Base-by-base conservation (phyloP, 345 rosid species). In the Eucalyptus urophylla region DNA sequence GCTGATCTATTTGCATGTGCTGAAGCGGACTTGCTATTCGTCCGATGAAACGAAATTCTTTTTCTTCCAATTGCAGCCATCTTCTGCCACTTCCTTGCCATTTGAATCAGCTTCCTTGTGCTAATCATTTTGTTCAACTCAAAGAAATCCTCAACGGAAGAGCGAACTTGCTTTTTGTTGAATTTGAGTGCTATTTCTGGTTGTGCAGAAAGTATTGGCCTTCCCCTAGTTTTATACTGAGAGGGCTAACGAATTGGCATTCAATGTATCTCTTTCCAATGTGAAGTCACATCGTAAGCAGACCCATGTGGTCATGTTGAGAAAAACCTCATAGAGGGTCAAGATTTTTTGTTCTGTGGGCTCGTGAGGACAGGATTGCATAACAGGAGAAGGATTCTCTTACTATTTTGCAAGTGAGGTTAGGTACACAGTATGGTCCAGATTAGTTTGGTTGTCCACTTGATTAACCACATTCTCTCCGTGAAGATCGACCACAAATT, bases 71-170 rank as follows among this genome's bases (percentile, higher is more conserved):
- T 43, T 44, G 90, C 89, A 12, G 89, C 89, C 40, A 87, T 31
- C 88, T 37, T 86, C 88, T 85, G 91, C 93, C 92, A 92, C 86
- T 50, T 87, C 53, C 87, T 87, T 11, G 90, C 88, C 50, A 90
- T 25, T 65, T 88, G 69, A 29, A 87, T 51, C 16, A 89, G 47
- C 86, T 87, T 90, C 86, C 87, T 90, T 72, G 90, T 25, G 90
- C 60, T 88, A 22, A 87, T 62, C 89, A 91, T 90, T 86, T 21
- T 91, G 45, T 47, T 8, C 40, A 27, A 72, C 83, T 19, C 83
- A 7, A 37, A 19, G 45, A 19, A 72, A 72, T 37, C 22, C 83
- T 72, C 45, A 72, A 72, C 14, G 7, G 27, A 33, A 37, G 83
- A 72, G 83, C 7, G 27, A 72, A 72, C 83, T 72, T 5, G 83